These are phyloP conservation scores for Claviceps pazoutovae DNA, from an alignment of 2,329 filamentous ascomycete genomes.

Conservation along the genomic window DNA sequence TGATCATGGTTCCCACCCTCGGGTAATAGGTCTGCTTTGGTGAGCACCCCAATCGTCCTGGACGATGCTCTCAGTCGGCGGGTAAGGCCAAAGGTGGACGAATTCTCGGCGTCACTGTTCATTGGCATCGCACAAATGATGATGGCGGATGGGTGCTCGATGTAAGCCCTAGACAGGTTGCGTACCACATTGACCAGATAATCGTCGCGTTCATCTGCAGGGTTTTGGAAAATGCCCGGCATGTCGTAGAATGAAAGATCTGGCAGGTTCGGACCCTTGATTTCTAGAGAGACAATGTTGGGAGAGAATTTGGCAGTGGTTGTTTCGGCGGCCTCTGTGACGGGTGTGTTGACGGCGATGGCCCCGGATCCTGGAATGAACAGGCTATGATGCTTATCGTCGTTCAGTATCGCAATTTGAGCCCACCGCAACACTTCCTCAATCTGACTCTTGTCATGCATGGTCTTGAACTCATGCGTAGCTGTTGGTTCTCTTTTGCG, in stretches of 20 bases:
- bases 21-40: constrained; percentile 65
- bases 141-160: constrained; percentile 54
- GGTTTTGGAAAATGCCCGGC: constrained; percentile 65
- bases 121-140: constrained; percentile 67
- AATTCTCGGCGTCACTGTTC: constrained; percentile 66
- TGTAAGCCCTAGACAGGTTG: constrained; percentile 56
- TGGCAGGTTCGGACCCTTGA: constrained; percentile 56
- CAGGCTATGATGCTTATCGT: constrained; percentile 33
- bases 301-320: constrained; percentile 61
- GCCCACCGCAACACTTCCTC: constrained; percentile 58
- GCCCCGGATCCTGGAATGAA: constrained; percentile 39
- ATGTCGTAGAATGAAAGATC: constrained; percentile 75
- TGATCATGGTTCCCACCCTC: constrained; percentile 33
- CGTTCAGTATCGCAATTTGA: constrained; percentile 65
- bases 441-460: constrained; percentile 47
- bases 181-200: constrained; percentile 60
- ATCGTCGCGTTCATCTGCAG: constrained; percentile 46
- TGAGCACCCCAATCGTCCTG: constrained; percentile 62
- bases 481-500: constrained; percentile 28
- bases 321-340: constrained; percentile 22
- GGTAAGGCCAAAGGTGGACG: constrained; percentile 54
- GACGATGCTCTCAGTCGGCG: constrained; percentile 38
- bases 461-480: constrained; percentile 46
- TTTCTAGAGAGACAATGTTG: constrained; percentile 65
- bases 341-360: constrained; percentile 21